Percentiles rank a stretch among this genome's conserved stretches.
phyloP scores from a whole-genome alignment of 2,329 filamentous ascomycete species.

The Botrytis elliptica region DNA sequence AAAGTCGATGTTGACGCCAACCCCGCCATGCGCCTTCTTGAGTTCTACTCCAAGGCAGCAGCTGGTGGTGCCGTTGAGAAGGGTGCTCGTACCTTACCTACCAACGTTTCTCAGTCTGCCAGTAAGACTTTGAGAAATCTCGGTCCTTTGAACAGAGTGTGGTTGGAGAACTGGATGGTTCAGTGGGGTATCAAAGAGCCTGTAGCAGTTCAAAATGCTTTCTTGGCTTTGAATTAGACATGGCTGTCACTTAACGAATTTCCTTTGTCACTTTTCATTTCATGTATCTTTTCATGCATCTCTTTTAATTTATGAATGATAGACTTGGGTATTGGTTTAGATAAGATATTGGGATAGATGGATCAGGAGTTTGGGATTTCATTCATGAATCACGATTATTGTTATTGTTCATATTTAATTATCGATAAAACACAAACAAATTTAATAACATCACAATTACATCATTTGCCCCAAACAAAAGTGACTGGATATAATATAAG shows the following conservation, averaged over 20 bases:
- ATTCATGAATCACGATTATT: not conserved
- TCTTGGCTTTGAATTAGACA: slow-evolving; percentile 16
- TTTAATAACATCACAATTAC: not conserved
- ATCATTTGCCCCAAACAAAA: not conserved
- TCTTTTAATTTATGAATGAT: not conserved
- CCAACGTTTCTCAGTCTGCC: slow-evolving; percentile 29
- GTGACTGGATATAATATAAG: not conserved
- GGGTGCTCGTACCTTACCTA: slow-evolving; percentile 7
- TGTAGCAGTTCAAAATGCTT: not conserved
- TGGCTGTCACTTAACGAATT: not conserved
- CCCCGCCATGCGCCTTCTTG: slow-evolving; percentile 52
- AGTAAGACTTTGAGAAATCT: slow-evolving; percentile 47
- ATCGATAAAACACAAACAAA: slow-evolving; percentile 3
- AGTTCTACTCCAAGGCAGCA: slow-evolving; percentile 48
- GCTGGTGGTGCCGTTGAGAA: slow-evolving; percentile 37
- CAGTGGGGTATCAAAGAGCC: slow-evolving; percentile 44
- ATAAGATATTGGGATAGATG: slow-evolving; percentile 9
- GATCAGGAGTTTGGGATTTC: slow-evolving; percentile 12
- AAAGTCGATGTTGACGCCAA: slow-evolving; percentile 47
- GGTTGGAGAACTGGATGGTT: slow-evolving; percentile 50
- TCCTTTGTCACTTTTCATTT: not conserved
- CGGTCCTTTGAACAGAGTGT: slow-evolving; percentile 43
- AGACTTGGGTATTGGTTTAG: slow-evolving; percentile 13
- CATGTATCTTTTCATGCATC: not conserved
- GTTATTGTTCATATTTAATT: not conserved